Percentiles rank a stretch among this genome's conserved stretches.
phyloP scores from a whole-genome alignment of 345 rosid species.

The Dimocarpus longan region DNA sequence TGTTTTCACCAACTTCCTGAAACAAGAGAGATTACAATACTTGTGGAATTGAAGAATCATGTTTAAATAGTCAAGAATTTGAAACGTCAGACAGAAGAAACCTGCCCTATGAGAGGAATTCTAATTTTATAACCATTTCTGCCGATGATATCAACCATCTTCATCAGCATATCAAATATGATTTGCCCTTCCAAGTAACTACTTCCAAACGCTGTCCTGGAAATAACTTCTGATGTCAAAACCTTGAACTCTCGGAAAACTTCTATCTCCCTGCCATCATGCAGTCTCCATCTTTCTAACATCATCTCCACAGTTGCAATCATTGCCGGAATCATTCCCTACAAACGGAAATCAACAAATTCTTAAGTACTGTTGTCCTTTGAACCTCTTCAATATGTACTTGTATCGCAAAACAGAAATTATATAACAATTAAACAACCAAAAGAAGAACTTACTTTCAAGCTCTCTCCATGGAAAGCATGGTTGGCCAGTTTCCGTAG shows the following conservation, averaged over 20 bases:
- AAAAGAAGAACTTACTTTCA: conserved; percentile 32
- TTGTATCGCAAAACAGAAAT: too few species aligned
- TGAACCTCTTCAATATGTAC: background rate
- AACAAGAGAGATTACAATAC: background rate
- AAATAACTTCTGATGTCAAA: conserved; percentile 50
- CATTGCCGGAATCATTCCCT: conserved; percentile 44
- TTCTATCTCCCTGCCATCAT: conserved; percentile 41
- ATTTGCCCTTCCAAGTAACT: conserved; percentile 44
- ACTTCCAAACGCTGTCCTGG: conserved; percentile 57
- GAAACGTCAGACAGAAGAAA: background rate
- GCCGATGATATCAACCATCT: conserved; percentile 14
- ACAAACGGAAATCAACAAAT: background rate
- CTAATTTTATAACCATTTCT: conserved; percentile 21
- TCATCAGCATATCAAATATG: conserved; percentile 40
- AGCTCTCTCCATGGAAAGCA: conserved; percentile 49
- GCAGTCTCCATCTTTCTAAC: conserved; percentile 46
- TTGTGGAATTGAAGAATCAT: background rate
- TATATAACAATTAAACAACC: background rate
- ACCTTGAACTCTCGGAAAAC: conserved; percentile 40
- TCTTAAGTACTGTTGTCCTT: background rate
- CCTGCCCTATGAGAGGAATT: conserved; percentile 39
- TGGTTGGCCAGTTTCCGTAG: conserved; percentile 47
- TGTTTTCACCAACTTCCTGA: conserved; percentile 28
- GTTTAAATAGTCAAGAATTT: too few species aligned
- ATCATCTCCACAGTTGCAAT: conserved; percentile 40